These are phyloP conservation scores for Apiotrichum brassicae DNA, from an alignment of 1,284 basidiomycete genomes.

Conservation along the genomic window DNA sequence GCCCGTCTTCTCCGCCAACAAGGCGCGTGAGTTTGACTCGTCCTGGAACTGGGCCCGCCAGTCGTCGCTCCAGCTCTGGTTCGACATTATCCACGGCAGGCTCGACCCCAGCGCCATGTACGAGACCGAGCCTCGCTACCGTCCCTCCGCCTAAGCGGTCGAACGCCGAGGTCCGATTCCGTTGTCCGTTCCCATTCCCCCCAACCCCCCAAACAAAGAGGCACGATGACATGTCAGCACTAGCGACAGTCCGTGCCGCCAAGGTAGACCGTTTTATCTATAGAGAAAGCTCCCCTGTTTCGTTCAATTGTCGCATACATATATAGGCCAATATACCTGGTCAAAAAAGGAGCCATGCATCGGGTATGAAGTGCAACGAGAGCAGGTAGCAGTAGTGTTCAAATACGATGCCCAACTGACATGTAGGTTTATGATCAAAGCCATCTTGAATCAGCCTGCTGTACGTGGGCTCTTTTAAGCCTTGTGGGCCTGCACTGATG, in stretches of 20 bases:
- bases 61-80: conserved; percentile 90
- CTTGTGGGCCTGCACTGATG: no score
- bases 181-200: no score
- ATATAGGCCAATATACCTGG: conserved; percentile 4
- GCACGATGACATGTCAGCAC: no score
- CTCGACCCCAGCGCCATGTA: conserved; percentile 45
- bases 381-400: no score
- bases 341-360: conserved; percentile 18
- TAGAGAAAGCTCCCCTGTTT: conserved; percentile 10
- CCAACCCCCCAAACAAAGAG: not conserved
- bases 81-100: conserved; percentile 88
- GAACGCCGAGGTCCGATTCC: no score
- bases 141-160: conserved; percentile 8
- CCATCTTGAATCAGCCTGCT: no score
- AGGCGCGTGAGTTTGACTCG: conserved; percentile 95
- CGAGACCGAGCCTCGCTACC: conserved; percentile 30
- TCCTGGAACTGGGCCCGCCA: conserved; percentile 99
- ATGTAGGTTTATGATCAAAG: no score
- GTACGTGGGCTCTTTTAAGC: no score
- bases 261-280: conserved; percentile 5
- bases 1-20: conserved; percentile 86
- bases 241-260: not conserved
- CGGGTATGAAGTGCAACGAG: conserved; percentile 1
- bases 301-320: conserved; percentile 15
- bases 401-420: no score